Conservation (phyloP, 1,284 basidiomycete species). For the Sparassis latifolia region DNA sequence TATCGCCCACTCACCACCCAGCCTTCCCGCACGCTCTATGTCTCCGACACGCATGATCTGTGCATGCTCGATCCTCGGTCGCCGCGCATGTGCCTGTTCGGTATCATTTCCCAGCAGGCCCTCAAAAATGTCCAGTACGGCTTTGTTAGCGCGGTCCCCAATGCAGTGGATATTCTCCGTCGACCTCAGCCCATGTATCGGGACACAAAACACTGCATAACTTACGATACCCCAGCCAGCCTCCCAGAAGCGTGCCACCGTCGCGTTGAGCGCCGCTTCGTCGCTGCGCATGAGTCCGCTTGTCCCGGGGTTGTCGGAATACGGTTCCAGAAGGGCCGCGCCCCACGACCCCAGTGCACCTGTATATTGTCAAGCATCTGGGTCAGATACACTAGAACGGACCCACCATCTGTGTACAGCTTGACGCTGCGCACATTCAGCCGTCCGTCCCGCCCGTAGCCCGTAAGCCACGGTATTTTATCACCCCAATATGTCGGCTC, state of each 20-base stretch:
- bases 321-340: constrained; percentile 82
- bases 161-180: constrained; percentile 86
- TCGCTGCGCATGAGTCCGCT: constrained; percentile 63
- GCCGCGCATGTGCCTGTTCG: constrained; percentile 33
- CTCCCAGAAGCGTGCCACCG: constrained; percentile 61
- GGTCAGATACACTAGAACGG: neutral
- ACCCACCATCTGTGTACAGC: constrained; percentile 69
- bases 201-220: neutral
- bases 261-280: constrained; percentile 43
- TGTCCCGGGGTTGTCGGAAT: constrained; percentile 70
- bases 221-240: constrained; percentile 69
- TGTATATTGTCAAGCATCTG: constrained; percentile 16
- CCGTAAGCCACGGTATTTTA: constrained; percentile 51
- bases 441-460: constrained; percentile 56
- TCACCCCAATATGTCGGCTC: constrained; percentile 63
- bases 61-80: constrained; percentile 86
- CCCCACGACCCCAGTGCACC: constrained; percentile 90
- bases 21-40: constrained; percentile 56
- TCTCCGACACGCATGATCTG: constrained; percentile 78
- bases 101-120: constrained; percentile 28
- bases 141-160: constrained; percentile 83
- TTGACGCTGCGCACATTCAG: constrained; percentile 78
- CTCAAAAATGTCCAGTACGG: constrained; percentile 79
- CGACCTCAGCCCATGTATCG: neutral
- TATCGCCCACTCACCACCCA: constrained; percentile 53